These are phyloP conservation scores for Neoboletus subvelutipes DNA, from an alignment of 768 basidiomycete species.

Conservation along the genomic window DNA sequence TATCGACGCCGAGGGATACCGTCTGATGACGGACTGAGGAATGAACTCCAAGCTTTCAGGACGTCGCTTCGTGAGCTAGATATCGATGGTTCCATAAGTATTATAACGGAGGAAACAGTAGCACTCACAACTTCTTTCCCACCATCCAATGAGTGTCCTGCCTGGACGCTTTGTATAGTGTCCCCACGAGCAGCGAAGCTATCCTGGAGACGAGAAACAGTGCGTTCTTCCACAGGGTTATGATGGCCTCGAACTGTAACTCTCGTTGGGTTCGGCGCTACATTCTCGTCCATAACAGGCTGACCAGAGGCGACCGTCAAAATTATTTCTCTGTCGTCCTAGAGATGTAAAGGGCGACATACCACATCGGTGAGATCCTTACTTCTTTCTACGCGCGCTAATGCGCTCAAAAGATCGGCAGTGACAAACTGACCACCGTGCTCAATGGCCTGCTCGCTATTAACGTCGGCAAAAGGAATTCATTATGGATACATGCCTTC, in stretches of 20 bases:
- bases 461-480: not conserved
- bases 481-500: conserved; percentile 1
- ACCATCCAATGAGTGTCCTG: not conserved
- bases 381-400: not conserved
- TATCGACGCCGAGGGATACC: conserved; percentile 15
- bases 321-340: not conserved
- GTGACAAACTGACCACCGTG: not conserved
- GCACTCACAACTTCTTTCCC: conserved; percentile 12
- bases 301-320: conserved; percentile 5
- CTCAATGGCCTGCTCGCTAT: not conserved
- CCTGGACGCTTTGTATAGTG: not conserved
- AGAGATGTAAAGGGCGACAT: not conserved
- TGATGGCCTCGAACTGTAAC: not conserved
- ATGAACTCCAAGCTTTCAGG: conserved; percentile 26
- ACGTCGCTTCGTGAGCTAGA: conserved; percentile 9
- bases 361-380: conserved; percentile 1
- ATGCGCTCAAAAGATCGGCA: not conserved
- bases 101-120: not conserved
- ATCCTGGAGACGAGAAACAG: not conserved
- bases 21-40: conserved; percentile 28
- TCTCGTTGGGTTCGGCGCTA: not conserved
- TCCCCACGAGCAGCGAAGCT: not conserved
- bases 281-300: not conserved
- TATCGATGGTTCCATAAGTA: not conserved
- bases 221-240: not conserved